Conservation (phyloP, 2,329 filamentous ascomycete species). For the Alternaria triticimaculans region DNA sequence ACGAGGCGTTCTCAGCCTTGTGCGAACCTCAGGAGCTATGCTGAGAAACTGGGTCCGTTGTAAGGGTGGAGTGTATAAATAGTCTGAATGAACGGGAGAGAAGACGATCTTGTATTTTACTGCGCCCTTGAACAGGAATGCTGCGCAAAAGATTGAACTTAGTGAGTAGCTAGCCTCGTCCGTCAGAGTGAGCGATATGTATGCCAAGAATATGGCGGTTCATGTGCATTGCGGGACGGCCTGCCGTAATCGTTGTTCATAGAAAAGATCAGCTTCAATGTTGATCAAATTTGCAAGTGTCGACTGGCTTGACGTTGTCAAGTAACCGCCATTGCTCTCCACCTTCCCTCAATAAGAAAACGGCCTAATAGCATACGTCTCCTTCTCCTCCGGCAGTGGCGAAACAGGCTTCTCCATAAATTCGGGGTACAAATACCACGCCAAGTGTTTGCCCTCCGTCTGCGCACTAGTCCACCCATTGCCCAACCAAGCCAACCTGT, state of each 20-base stretch:
- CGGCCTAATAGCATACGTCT: constrained; percentile 41
- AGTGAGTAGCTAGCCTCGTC: neutral
- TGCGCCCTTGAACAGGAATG: neutral
- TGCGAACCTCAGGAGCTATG: neutral
- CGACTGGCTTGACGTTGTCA: neutral
- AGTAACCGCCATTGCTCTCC: neutral
- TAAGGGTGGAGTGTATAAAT: neutral
- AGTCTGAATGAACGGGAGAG: neutral
- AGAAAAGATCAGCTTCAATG: neutral
- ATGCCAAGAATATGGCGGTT: neutral
- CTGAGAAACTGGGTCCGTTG: neutral
- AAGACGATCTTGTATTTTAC: neutral
- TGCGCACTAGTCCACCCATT: constrained; percentile 41
- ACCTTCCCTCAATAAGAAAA: constrained; percentile 43
- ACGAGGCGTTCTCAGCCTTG: neutral
- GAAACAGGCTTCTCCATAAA: constrained; percentile 47
- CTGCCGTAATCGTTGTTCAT: neutral
- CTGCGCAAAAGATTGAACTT: neutral
- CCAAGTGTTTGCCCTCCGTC: constrained; percentile 45
- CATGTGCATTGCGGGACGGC: neutral
- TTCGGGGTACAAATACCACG: constrained; percentile 52
- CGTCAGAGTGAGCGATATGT: neutral
- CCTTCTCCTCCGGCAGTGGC: constrained; percentile 50
- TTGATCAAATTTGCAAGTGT: neutral
- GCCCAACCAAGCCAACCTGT: constrained; percentile 41